Evolutionary conservation across 192 early-diverging fungal species (phyloP), one percentile per base, ranked within the genome.

Genomic region (Backusella mclennaniae): DNA sequence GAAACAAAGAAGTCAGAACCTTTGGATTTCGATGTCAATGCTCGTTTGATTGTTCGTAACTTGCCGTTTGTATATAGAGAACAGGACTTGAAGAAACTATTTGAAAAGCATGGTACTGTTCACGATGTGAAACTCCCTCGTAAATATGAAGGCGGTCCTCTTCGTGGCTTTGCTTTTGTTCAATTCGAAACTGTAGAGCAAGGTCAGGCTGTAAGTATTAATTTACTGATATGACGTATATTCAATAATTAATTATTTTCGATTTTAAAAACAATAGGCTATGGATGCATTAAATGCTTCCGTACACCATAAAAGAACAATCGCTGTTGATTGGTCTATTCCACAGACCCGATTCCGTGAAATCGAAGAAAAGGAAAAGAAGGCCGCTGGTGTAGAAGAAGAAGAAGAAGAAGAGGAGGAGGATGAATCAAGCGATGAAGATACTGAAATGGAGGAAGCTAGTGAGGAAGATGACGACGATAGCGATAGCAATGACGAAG

Each of bases 101-200:
- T 97, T 81, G 83, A 83, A 31, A 81, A 87, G 6, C 85, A 86
- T 75, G 95, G 95, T 21, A 91, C 83, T 9, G 89, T 97, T 8
- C 85, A 88, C 26, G 88, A 92, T 19, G 85, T 94, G 41, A 87
- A 87, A 38, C 79, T 97, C 66, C 95, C 96, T 2, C 88, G 88
- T 76, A 94, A 93, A 73, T 90, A 81, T 36, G 87, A 84, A 3
- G 90, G 91, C 42, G 94, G 95, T 35, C 94, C 92, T 35, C 79
- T 94, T 21, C 84, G 88, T 38, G 97, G 97, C 4, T 97, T 97
- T 89, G 97, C 90, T 17, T 98, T 98, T 84, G 90, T 98, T 39
- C 93, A 97, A 77, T 93, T 93, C 82, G 87, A 85, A 73, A 90
- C 85, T n/a, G 74, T 88, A 38, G 85, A 85, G 31, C 92, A 95